Conservation (phyloP, 2,329 filamentous ascomycete genomes). For the Ophiocordyceps polyrhachis-furcata region DNA sequence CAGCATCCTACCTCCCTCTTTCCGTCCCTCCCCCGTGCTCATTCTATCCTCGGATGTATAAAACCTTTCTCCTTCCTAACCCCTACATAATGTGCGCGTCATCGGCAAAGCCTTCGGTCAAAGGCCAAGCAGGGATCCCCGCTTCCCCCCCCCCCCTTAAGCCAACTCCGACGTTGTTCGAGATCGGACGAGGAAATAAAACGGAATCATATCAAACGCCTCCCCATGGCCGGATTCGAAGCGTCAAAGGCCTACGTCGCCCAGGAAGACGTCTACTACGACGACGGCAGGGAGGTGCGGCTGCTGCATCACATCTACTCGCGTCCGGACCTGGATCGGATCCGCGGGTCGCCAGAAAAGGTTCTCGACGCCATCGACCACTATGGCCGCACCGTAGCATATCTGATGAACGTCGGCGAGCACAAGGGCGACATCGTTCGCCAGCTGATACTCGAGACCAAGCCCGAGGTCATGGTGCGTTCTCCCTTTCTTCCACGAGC, state of each 20-base stretch:
- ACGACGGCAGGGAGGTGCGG: slow-evolving; percentile 58
- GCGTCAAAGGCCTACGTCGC: slow-evolving; percentile 20
- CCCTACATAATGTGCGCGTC: slow-evolving; percentile 1
- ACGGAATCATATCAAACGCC: no score
- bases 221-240: slow-evolving; percentile 17
- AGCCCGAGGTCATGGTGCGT: slow-evolving; percentile 44
- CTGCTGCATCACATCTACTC: slow-evolving; percentile 51
- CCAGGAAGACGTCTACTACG: slow-evolving; percentile 29
- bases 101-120: not conserved
- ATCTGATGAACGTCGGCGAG: slow-evolving; percentile 65
- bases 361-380: slow-evolving; percentile 18
- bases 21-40: no score
- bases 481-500: no score
- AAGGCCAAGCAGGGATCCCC: not conserved
- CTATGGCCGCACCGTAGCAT: slow-evolving; percentile 10
- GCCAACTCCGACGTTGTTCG: not conserved
- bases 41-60: no score
- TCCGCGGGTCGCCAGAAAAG: slow-evolving; percentile 43
- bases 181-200: not conserved
- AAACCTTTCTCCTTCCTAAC: no score
- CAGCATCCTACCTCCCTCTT: no score
- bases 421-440: slow-evolving; percentile 55
- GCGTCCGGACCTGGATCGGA: slow-evolving; percentile 39
- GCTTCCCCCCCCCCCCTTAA: not conserved
- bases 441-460: slow-evolving; percentile 45